A percentile compares a stretch with the other conserved stretches of the same genome.
These are phyloP conservation scores for Teratosphaeria viscida DNA, from an alignment of 2,329 filamentous ascomycete genomes.

Conservation along the genomic window DNA sequence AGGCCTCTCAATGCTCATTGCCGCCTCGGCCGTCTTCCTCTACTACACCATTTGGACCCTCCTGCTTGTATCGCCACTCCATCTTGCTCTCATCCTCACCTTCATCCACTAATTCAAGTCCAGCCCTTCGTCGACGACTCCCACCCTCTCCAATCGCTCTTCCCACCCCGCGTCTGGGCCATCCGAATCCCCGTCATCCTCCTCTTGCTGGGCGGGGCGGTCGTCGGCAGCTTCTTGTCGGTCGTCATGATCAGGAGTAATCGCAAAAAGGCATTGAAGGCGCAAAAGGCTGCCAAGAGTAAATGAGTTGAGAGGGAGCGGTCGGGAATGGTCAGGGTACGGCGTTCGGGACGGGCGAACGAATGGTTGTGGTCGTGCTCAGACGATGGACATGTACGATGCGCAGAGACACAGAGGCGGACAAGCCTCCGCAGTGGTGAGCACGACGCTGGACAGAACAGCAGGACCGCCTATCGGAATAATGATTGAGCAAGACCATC, in stretches of 20 bases:
- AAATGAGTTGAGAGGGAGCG: background rate
- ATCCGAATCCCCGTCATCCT: conserved; percentile 97
- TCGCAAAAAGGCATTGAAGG: conserved; percentile 86
- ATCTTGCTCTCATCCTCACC: background rate
- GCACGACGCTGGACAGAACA: too few species aligned
- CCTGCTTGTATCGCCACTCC: conserved; percentile 63
- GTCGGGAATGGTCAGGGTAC: too few species aligned
- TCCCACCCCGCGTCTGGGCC: conserved; percentile 95
- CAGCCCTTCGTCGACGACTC: conserved; percentile 92
- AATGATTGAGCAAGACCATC: too few species aligned
- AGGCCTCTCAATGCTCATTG: conserved; percentile 65
- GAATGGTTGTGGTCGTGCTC: too few species aligned
- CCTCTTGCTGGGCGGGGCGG: conserved; percentile 78
- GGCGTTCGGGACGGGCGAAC: too few species aligned
- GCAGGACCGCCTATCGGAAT: too few species aligned
- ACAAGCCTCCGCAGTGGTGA: too few species aligned
- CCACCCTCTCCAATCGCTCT: conserved; percentile 87
- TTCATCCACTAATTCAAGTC: background rate
- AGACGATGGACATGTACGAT: too few species aligned
- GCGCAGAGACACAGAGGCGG: too few species aligned
- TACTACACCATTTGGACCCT: conserved; percentile 99
- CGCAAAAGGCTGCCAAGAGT: conserved; percentile 53
- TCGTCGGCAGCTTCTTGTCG: conserved; percentile 90
- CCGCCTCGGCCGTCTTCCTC: conserved; percentile 61
- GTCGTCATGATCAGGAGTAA: conserved; percentile 99